Base-by-base conservation (phyloP, 768 basidiomycete species). In the Russula emetica region DNA sequence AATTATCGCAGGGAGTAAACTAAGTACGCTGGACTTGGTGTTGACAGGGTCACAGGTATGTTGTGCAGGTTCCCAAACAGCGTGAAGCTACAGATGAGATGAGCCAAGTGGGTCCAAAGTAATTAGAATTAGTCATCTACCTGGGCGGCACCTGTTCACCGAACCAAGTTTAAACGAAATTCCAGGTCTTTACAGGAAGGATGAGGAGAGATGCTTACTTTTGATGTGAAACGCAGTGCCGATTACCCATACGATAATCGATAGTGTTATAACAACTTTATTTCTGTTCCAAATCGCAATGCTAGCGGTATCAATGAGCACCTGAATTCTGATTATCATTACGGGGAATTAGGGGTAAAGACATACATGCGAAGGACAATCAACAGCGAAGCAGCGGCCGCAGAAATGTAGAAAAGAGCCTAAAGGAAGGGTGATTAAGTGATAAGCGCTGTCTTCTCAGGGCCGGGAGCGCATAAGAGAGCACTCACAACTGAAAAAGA, bases 291-390 rank as follows among this genome's bases (percentile, higher is more conserved):
- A 62, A 14, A 62, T 47, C 0, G 54, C 61, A 30, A 62, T 14
- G 20, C 58, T 59, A 36, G 26, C 22, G 9, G 20, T 2, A 11
- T 7, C 22, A 3, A 28, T 59, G 20, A 59, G 24, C 11, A 28
- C n/a, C 36, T 50, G n/a, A 18, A 14, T 26, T 7, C 30, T 6
- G 20, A 20, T 20, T 20, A 8, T 14, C 14, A 7, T 10, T 11
- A 26, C 5, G 50, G 8, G 50, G 6, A 18, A 20, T 20, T 7
- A n/a, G 28, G 18, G 16, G 7, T 9, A 5, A 22, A 22, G 20
- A 32, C 60, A 20, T 60, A 60, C 59, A 13, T 52, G 59, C 59
- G 59, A 14, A 60, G 36, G 5, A 51, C 59, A 18, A 60, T 40
- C 26, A 60, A 32, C 4, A 60, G 24, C 26, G 50, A 42, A 20